Base-by-base conservation (phyloP, 495 filamentous ascomycete genomes). In the Xylaria flabelliformis region DNA sequence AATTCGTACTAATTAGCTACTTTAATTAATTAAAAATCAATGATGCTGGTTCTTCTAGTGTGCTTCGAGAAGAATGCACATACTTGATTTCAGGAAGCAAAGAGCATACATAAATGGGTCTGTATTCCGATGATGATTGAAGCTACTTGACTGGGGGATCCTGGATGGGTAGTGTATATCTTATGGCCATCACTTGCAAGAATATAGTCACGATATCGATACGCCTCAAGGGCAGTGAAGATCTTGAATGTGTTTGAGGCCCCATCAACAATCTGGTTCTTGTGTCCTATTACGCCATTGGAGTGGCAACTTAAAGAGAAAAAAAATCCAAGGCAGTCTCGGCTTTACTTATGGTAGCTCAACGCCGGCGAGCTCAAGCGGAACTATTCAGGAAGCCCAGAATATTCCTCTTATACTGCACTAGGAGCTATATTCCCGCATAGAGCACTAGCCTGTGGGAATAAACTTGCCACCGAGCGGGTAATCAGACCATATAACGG, bases 401-500 rank as follows among this genome's bases (percentile, higher is more conserved):
- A 63, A 24, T 64, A 21, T 24, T 44, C 5, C 17, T 15, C 21
- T 5, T 26, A 19, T 26, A 17, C 39, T 34, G 34, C 10, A 48
- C 36, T 26, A 65, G 24, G 41, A 64, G 41, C 10, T 19, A 64
- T 29, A 13, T 46, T 50, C 63, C 26, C 63, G n/a, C 34, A 26
- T 9, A 29, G 1, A n/a, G 42, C 42, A 34, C 63, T 50, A 48
- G 42, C 15, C 17, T 44, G 9, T 10, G 36, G 39, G 39, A 10
- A 44, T 64, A 64, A 21, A 46, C 61, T 64, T 24, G 24, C 61
- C 61, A 48, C 26, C 13, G 26, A 48, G 42, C 63, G 63, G 63
- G 26, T 65, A 48, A 65, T 48, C 63, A 65, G 19, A 8, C 63
- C 63, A 65, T 24, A 32, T 12, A 50, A 65, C 32, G 63, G 39